These are phyloP conservation scores for Spergularia azorica DNA, from an alignment of 179 eudicot genomes.

Conservation along the genomic window DNA sequence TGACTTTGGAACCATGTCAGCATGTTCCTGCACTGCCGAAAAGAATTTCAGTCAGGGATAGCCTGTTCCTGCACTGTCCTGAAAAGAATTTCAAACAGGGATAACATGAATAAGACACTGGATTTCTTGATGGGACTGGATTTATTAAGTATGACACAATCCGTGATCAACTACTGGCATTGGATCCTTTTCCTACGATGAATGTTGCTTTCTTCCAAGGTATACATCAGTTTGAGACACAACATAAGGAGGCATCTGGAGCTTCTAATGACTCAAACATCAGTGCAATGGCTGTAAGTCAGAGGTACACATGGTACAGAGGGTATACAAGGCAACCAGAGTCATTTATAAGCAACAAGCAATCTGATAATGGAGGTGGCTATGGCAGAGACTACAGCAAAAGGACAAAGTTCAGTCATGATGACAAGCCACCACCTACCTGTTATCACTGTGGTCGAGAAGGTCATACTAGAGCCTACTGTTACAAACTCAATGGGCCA, in stretches of 20 bases:
- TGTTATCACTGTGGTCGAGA: background rate
- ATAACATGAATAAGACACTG: background rate
- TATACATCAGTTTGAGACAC: background rate
- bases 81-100: background rate
- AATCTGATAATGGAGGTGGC: too few relatives aligned
- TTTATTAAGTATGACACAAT: background rate
- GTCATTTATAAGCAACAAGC: too few relatives aligned
- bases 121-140: too few relatives aligned
- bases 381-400: background rate
- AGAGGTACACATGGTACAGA: too few relatives aligned
- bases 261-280: too few relatives aligned
- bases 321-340: too few relatives aligned
- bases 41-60: too few relatives aligned
- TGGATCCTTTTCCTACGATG: background rate
- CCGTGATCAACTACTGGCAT: background rate
- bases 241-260: too few relatives aligned
- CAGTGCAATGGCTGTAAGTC: too few relatives aligned
- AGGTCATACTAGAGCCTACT: too few relatives aligned
- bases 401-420: background rate
- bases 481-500: too few relatives aligned
- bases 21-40: too few relatives aligned
- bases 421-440: background rate
- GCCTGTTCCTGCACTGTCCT: background rate
- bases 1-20: background rate
- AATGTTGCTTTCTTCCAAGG: background rate